These are phyloP conservation scores for Mucor plumbeus DNA, from an alignment of 371 early-diverging fungal genomes.

Conservation along the genomic window DNA sequence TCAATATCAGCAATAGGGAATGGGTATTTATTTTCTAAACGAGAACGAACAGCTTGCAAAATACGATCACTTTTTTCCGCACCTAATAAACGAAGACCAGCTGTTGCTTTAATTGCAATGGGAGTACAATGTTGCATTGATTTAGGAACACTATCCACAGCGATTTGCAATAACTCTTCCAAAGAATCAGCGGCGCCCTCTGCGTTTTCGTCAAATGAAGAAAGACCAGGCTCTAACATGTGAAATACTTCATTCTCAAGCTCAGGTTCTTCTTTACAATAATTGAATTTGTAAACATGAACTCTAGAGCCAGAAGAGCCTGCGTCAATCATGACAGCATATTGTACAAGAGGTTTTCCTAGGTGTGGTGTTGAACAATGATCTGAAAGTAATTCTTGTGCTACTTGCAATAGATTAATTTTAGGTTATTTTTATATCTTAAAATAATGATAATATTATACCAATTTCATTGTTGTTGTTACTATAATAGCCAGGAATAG, in stretches of 20 bases:
- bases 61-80: constrained; percentile 69
- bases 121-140: constrained; percentile 84
- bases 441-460: constrained; percentile 2
- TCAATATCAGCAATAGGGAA: constrained; percentile 82
- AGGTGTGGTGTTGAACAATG: constrained; percentile 70
- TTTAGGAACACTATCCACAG: constrained; percentile 66
- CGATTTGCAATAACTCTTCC: constrained; percentile 78
- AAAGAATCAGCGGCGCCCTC: constrained; percentile 82
- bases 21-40: constrained; percentile 77
- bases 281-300: constrained; percentile 91
- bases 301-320: constrained; percentile 98
- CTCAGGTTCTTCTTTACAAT: constrained; percentile 74
- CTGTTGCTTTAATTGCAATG: constrained; percentile 95
- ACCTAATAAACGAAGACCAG: constrained; percentile 86
- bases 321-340: constrained; percentile 91
- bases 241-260: constrained; percentile 88
- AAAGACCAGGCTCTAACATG: constrained; percentile 87
- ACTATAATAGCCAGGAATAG: neutral
- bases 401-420: constrained; percentile 2
- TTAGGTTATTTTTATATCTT: neutral
- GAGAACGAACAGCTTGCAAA: constrained; percentile 69
- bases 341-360: constrained; percentile 63
- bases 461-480: neutral
- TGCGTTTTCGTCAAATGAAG: constrained; percentile 69
- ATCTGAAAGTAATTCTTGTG: constrained; percentile 44